A percentile compares a stretch with the other conserved stretches of the same genome.
Conservation (phyloP, 1,284 basidiomycete genomes). For the Fomitiporia mediterranea region DNA sequence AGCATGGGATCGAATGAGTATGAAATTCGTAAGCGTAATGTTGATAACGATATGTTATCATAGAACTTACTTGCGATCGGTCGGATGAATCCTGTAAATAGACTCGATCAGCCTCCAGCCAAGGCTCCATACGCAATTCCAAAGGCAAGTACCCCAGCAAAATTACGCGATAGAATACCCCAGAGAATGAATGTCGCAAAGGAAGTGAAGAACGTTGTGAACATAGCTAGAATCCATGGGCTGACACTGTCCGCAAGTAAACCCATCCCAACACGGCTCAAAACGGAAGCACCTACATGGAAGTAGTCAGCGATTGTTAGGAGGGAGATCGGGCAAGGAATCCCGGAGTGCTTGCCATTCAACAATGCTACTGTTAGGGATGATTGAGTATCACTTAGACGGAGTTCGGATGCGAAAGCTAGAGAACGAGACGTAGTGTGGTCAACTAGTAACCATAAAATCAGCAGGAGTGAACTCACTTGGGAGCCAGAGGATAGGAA, state of each 20-base stretch:
- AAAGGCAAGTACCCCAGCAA: conserved; percentile 34
- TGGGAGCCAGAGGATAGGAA: conserved; percentile 35
- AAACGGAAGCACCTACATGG: conserved; percentile 27
- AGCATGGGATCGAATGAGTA: neutral
- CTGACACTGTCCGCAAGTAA: conserved; percentile 34
- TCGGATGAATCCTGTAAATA: conserved; percentile 33
- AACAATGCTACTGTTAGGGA: conserved; percentile 29
- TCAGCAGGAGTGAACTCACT: conserved; percentile 25
- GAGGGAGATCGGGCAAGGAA: neutral
- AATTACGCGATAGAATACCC: conserved; percentile 34
- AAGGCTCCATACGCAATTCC: conserved; percentile 33
- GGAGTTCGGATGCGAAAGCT: conserved; percentile 32
- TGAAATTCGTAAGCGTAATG: neutral
- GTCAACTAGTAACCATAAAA: neutral
- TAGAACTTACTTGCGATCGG: conserved; percentile 29
- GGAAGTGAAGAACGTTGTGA: conserved; percentile 28
- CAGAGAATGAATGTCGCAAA: conserved; percentile 36
- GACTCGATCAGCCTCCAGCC: conserved; percentile 35
- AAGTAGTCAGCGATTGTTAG: neutral
- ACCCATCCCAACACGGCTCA: conserved; percentile 33
- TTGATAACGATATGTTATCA: conserved; percentile 12
- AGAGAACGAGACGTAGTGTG: neutral
- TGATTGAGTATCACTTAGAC: conserved; percentile 26
- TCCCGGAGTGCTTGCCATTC: conserved; percentile 29
- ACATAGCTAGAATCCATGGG: conserved; percentile 33